Base-by-base conservation (phyloP, 2,329 filamentous ascomycete genomes). In the Sporothrix protearum region DNA sequence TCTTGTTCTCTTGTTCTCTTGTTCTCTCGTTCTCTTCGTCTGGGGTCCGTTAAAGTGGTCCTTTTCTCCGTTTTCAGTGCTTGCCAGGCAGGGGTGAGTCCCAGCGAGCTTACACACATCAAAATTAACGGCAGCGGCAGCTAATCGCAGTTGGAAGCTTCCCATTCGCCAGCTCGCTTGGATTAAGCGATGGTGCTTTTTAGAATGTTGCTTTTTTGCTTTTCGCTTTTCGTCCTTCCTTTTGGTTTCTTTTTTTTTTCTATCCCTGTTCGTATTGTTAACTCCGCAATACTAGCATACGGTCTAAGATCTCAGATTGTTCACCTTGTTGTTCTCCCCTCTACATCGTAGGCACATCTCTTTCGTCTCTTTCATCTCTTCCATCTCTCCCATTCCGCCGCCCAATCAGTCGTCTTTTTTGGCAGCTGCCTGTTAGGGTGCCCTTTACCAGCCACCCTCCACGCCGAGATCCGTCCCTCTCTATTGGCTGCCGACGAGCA, bases 151-250 rank as follows among this genome's bases (percentile, higher is more conserved):
- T 39, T 51, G 68, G 30, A 5, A 45, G n/a, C 33, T 42, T 70
- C 68, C 42, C 45, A 70, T 70, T 70, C 55, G 68, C 36, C 68
- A n/a, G 45, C 19, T 70, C 68, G 68, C 68, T 70, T 64, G 22
- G 28, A 12, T 64, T 63, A 64, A 70, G 68, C 68, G 68, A 70
- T 61, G 59, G 42, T 64, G 57, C 68, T 64, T 70, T 19, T 36
- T 7, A 33, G 45, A 28, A 42, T 42, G 25, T 14, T 36, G 19
- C 25, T 68, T 16, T 67, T 39, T 14, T 36, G 19, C 25, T 68
- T 16, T 67, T 39, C n/a, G n/a, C 42, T 49, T 36, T 36, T 47
- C 53, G 8, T 59, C 47, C 36, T 39, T 63, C 59, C 22, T 42
- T 39, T n/a, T 39, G 19, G n/a, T 42, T 63, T 63, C 19, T 25